A percentile compares a stretch with the other conserved stretches of the same genome.
These are phyloP conservation scores for Penicillium flavigenum DNA, from an alignment of 495 filamentous ascomycete species.

Conservation along the genomic window DNA sequence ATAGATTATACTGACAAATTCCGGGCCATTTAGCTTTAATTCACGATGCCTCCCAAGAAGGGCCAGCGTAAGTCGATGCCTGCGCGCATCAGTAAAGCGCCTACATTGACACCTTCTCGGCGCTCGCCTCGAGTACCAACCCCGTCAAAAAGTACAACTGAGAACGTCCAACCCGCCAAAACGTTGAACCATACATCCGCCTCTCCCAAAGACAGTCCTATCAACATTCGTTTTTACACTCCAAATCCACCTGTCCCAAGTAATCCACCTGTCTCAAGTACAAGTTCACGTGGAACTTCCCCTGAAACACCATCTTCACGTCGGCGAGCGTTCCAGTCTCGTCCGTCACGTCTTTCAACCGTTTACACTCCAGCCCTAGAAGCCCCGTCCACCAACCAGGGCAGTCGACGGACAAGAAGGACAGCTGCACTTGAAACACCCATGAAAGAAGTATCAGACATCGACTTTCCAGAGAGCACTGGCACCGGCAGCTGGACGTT, in stretches of 20 bases:
- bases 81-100: slow-evolving; percentile 13
- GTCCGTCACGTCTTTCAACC: slow-evolving; percentile 28
- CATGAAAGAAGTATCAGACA: slow-evolving; percentile 14
- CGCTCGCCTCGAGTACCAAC: slow-evolving; percentile 24
- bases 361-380: slow-evolving; percentile 27
- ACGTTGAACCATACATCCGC: slow-evolving; percentile 14
- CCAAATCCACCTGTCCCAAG: slow-evolving; percentile 13
- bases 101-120: slow-evolving; percentile 23
- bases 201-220: slow-evolving; percentile 11
- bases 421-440: slow-evolving; percentile 19
- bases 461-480: slow-evolving; percentile 17
- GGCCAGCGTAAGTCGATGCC: slow-evolving; percentile 27
- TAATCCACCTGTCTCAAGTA: slow-evolving; percentile 10
- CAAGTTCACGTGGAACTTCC: neutral
- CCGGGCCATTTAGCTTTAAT: slow-evolving; percentile 13
- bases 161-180: slow-evolving; percentile 9
- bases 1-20: slow-evolving; percentile 15
- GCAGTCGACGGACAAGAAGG: slow-evolving; percentile 22
- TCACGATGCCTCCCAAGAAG: slow-evolving; percentile 29
- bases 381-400: slow-evolving; percentile 11
- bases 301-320: slow-evolving; percentile 18
- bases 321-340: slow-evolving; percentile 23
- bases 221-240: slow-evolving; percentile 19
- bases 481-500: slow-evolving; percentile 16
- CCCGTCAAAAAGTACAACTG: slow-evolving; percentile 7